Evolutionary conservation across 148 eudicot genomes (phyloP).

Genomic region (Amaranthus cruentus): DNA sequence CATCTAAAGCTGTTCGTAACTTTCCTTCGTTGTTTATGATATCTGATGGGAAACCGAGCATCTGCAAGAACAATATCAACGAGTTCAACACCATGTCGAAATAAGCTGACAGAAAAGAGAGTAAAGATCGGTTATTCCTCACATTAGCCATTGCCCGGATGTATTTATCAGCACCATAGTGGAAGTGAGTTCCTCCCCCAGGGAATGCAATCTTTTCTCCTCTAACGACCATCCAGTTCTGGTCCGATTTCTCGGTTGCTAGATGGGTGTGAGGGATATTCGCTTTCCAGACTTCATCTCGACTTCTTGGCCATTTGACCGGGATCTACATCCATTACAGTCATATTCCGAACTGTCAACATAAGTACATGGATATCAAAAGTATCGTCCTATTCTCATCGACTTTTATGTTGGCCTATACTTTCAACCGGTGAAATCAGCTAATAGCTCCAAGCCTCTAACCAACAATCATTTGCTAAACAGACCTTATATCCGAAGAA

Average conservation of each 20-base stretch:
- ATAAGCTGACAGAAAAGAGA: neutral
- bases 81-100: neutral
- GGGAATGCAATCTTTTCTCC: constrained; percentile 46
- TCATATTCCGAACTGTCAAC: neutral
- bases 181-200: constrained; percentile 51
- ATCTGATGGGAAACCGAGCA: constrained; percentile 37
- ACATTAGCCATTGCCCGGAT: constrained; percentile 41
- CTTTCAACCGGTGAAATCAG: too few relatives aligned
- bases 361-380: too few relatives aligned
- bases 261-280: constrained; percentile 49
- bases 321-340: constrained; percentile 24
- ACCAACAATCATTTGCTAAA: too few relatives aligned
- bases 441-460: too few relatives aligned
- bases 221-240: constrained; percentile 47
- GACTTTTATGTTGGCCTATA: too few relatives aligned
- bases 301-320: constrained; percentile 41
- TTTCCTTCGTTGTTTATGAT: constrained; percentile 36
- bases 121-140: neutral
- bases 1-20: constrained; percentile 39
- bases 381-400: too few relatives aligned
- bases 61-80: constrained; percentile 15
- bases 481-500: too few relatives aligned
- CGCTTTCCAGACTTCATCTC: constrained; percentile 49
- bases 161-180: constrained; percentile 41
- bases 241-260: constrained; percentile 48